Conservation (phyloP, 2,329 filamentous ascomycete genomes). For the Basipetospora chlamydospora region DNA sequence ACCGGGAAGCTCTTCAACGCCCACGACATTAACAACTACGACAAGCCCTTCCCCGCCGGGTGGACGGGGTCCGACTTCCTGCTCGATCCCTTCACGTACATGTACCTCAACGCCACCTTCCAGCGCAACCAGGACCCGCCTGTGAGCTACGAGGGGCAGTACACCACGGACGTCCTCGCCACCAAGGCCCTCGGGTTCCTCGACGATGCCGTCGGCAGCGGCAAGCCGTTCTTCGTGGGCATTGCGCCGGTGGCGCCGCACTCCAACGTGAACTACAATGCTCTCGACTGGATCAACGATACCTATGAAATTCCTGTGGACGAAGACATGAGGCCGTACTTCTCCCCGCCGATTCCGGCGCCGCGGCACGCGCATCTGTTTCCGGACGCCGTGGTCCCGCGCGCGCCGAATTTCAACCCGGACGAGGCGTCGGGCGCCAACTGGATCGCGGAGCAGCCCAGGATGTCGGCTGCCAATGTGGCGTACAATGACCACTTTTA, state of each 20-base stretch:
- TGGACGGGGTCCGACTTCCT: constrained; percentile 43
- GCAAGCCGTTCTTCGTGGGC: constrained; percentile 39
- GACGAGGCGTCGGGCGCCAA: constrained; percentile 22
- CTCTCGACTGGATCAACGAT: constrained; percentile 5
- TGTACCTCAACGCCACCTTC: constrained; percentile 51
- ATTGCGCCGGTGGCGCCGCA: constrained; percentile 31
- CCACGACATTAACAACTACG: constrained; percentile 32
- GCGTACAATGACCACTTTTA: constrained; percentile 24
- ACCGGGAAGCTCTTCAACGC: constrained; percentile 41
- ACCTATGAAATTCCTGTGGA: not conserved
- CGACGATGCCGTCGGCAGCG: constrained; percentile 29
- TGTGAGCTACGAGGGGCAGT: constrained; percentile 34
- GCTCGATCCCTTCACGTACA: constrained; percentile 52
- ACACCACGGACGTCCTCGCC: constrained; percentile 37
- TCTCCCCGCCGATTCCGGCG: constrained; percentile 23
- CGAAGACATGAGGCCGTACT: constrained; percentile 8
- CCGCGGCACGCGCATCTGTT: constrained; percentile 48
- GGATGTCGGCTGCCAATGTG: constrained; percentile 16
- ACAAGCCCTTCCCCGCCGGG: constrained; percentile 35
- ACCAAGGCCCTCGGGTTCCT: constrained; percentile 36
- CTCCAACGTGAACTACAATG: constrained; percentile 14
- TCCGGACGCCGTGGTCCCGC: constrained; percentile 39
- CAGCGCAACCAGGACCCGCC: constrained; percentile 43
- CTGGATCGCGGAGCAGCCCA: constrained; percentile 27
- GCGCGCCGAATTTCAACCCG: constrained; percentile 54